Conservation (phyloP, 148 eudicot species). For the Nyssa sinensis region DNA sequence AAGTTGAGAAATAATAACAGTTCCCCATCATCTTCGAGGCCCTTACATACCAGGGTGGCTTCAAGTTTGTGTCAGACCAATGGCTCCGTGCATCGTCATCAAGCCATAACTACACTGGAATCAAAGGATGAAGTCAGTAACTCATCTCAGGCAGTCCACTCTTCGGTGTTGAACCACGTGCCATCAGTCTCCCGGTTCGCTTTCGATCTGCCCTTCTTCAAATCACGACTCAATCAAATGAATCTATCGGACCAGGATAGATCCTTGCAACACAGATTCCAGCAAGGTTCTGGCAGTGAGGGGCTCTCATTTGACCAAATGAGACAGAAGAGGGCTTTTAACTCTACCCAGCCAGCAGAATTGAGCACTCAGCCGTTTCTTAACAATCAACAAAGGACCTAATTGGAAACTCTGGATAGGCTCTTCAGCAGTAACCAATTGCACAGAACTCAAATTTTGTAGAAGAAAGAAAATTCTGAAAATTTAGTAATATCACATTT, state of each 20-base stretch:
- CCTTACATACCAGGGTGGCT: not conserved
- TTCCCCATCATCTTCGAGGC: not conserved
- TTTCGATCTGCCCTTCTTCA: constrained; percentile 32
- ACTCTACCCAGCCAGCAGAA: not conserved
- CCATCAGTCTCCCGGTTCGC: constrained; percentile 13
- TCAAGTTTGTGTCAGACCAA: not conserved
- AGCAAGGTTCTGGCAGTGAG: not conserved
- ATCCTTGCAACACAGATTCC: not conserved
- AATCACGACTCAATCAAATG: constrained; percentile 31
- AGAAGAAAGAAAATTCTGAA: not conserved
- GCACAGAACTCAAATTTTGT: not conserved
- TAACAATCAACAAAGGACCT: not conserved
- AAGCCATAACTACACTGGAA: not conserved
- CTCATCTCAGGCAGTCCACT: not conserved
- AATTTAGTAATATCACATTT: too few relatives aligned
- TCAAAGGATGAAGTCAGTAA: not conserved
- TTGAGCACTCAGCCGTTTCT: not conserved
- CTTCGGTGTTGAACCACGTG: not conserved
- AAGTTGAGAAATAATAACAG: constrained; percentile 21
- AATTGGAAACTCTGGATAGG: not conserved
- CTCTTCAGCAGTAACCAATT: constrained; percentile 8
- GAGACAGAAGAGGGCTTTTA: not conserved
- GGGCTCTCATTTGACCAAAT: not conserved
- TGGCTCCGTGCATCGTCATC: not conserved
- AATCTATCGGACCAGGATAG: constrained; percentile 6